These are phyloP conservation scores for Extremus antarcticus DNA, from an alignment of 495 filamentous ascomycete genomes.

Conservation along the genomic window DNA sequence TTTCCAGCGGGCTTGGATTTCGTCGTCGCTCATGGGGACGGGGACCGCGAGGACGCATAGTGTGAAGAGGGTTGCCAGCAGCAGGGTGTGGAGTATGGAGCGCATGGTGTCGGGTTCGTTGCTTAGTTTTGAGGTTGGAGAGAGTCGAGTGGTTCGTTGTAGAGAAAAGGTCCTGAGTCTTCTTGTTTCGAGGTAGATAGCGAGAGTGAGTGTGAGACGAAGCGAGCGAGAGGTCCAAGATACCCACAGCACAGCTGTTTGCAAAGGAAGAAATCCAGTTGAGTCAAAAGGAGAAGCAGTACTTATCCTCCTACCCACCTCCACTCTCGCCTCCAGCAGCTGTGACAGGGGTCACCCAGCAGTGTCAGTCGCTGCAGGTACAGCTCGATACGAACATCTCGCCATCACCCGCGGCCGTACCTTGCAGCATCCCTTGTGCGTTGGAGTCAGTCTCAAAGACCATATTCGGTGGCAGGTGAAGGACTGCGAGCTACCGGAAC, in stretches of 20 bases:
- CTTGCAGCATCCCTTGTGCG: neutral
- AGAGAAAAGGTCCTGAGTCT: neutral
- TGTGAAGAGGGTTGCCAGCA: constrained; percentile 6
- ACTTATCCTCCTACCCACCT: neutral
- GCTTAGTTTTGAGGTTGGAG: neutral
- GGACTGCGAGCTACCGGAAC: no score
- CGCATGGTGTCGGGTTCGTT: constrained; percentile 4
- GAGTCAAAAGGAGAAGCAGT: neutral
- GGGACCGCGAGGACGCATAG: constrained; percentile 7
- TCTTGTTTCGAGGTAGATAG: neutral
- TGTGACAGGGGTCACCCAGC: neutral
- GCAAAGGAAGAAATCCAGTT: neutral
- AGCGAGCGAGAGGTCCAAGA: neutral
- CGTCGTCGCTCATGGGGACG: constrained; percentile 6
- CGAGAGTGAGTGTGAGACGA: neutral
- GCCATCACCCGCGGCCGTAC: neutral
- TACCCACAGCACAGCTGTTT: neutral
- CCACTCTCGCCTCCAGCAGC: neutral
- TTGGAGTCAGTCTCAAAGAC: neutral
- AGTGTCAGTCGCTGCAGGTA: neutral
- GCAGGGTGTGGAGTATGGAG: constrained; percentile 1
- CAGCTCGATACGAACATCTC: neutral
- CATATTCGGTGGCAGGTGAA: no score
- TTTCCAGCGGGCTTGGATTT: constrained; percentile 13
- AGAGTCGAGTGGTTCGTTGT: neutral